Conservation (phyloP, 73 alveolate species). For the Symbiodinium pilosum region DNA sequence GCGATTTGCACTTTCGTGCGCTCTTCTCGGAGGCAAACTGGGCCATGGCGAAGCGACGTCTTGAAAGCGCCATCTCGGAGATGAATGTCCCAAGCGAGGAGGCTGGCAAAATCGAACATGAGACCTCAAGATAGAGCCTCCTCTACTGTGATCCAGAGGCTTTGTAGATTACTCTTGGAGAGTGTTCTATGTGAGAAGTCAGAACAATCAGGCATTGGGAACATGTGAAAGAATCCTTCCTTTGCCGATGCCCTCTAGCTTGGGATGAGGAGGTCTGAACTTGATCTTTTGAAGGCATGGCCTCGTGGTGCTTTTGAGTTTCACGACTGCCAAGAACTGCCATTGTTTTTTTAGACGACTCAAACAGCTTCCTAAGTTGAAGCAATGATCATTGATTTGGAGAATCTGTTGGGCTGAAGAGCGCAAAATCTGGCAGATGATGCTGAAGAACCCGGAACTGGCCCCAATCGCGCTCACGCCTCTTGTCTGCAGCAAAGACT, state of each 20-base stretch:
- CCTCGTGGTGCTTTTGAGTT: no score
- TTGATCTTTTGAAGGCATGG: no score
- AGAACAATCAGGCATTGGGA: no score
- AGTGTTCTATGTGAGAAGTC: no score
- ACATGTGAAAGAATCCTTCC: no score
- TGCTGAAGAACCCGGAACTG: slow-evolving; percentile 75
- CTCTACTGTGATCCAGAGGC: not conserved
- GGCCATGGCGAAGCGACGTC: slow-evolving; percentile 55
- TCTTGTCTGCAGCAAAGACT: not conserved
- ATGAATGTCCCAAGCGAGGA: slow-evolving; percentile 8
- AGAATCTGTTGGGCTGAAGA: no score
- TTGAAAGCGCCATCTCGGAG: slow-evolving; percentile 66
- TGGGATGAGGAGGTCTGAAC: no score
- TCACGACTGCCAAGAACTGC: no score
- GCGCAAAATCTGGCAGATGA: slow-evolving; percentile 26
- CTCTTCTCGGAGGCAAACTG: slow-evolving; percentile 18
- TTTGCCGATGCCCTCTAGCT: no score
- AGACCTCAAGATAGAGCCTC: not conserved
- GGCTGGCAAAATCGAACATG: not conserved
- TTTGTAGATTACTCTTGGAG: not conserved
- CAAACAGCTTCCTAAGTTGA: no score
- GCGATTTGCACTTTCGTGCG: not conserved
- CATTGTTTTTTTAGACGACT: no score
- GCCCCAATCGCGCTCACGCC: slow-evolving; percentile 62
- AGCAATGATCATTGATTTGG: no score